Base-by-base conservation (phyloP, 768 basidiomycete species). In the Serendipita vermifera region DNA sequence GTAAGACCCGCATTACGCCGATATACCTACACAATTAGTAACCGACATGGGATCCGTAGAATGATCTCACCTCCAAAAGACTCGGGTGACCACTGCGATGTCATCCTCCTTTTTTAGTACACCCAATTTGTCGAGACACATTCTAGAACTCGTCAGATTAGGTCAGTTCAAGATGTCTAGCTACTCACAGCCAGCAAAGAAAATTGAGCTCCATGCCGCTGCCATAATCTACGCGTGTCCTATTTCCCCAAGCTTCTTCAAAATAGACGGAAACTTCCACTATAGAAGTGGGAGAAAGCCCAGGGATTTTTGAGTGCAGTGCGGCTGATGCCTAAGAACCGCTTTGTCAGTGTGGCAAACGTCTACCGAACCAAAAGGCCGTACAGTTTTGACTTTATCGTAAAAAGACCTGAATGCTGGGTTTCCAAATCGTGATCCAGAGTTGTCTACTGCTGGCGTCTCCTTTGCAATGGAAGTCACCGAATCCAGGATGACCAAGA, bases 131-230 rank as follows among this genome's bases (percentile, higher is more conserved):
- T 82, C 77, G 2, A 98, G 72, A 64, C 90, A 97, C 35, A 91
- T 72, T 59, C 94, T 97, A 63, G 26, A 58, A 17, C 17, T n/a
- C 11, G 14, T 22, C 54, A 14, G 54, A 55, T 15, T 3, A 6
- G 7, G 0, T 55, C n/a, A 15, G 13, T 31, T 2, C 60, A 9
- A 58, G 27, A 31, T 39, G 24, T 5, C 1, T 43, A 4, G 2
- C 26, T 9, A 72, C 89, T 61, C 66, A 96, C 93, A 98, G 65
- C 92, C 92, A 97, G 64, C 93, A 97, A 2, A 98, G 58, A 64
- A 97, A 99, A 69, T 97, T 94, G 39, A 98, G 75, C 65, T 99
- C 96, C 94, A 98, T 98, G 13, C 96, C 96, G 63, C 92, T 96
- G n/a, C 96, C 96, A 69, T 99, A 99, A 69, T 99, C 96, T 55